phyloP scores from a whole-genome alignment of 1,139 yeast genomes.

The Magnusiomyces paraingens region DNA sequence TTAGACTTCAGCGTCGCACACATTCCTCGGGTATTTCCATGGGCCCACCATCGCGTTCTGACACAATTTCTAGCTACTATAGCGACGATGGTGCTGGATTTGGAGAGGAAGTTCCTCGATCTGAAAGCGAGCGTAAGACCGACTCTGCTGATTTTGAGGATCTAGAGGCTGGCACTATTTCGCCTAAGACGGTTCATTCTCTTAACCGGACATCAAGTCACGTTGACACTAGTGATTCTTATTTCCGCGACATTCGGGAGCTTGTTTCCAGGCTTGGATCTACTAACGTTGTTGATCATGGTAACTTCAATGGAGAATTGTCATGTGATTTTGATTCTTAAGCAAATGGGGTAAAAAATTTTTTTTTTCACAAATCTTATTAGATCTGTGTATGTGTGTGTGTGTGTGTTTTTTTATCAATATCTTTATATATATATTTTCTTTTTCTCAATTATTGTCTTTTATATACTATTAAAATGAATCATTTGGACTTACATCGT shows the following conservation, averaged over 20 bases:
- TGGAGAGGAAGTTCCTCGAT: background rate
- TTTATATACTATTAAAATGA: background rate
- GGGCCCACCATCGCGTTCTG: conserved; percentile 12
- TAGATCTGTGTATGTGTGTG: too few species aligned
- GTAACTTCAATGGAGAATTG: too few species aligned
- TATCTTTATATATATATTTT: background rate
- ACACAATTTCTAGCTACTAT: conserved; percentile 7
- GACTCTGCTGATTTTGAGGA: conserved; percentile 8
- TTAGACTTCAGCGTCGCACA: conserved; percentile 20
- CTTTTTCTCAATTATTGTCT: conserved; percentile 6
- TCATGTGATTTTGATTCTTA: too few species aligned
- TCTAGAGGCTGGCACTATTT: conserved; percentile 1
- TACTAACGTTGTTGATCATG: too few species aligned
- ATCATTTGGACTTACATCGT: background rate
- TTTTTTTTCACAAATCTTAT: too few species aligned
- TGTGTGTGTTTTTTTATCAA: too few species aligned
- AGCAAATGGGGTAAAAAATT: too few species aligned
- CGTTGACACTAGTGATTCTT: too few species aligned
- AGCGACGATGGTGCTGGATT: conserved; percentile 10
- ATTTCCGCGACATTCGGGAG: too few species aligned
- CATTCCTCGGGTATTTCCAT: conserved; percentile 1
- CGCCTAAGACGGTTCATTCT: too few species aligned
- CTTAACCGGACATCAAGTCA: too few species aligned
- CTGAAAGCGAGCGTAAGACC: conserved; percentile 9
- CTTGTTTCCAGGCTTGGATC: too few species aligned